Base-by-base conservation (phyloP, 148 eudicot genomes). In the Rheum nobile region DNA sequence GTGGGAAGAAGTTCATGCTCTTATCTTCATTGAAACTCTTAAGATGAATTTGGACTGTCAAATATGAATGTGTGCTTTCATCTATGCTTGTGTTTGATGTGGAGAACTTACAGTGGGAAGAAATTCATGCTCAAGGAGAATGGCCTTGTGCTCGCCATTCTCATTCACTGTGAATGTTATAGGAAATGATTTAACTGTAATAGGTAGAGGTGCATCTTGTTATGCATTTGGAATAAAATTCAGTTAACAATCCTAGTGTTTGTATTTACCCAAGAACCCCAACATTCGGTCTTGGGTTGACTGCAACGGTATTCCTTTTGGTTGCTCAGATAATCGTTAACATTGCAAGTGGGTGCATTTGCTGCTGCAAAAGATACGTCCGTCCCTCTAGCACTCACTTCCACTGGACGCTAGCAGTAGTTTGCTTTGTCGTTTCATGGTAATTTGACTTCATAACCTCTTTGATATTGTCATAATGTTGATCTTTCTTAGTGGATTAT, bases 391-490 rank as follows among this genome's bases (percentile, higher is more conserved):
- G 74, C 75, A 38, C 90, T 59, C 82, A 75, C 74, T 48, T 87
- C 67, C 81, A 78, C 71, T 86, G 94, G 89, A 80, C 88, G 8
- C 57, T 86, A 8, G 88, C 97, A 38, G 82, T 91, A 11, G 50
- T 86, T 79, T 91, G 90, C 88, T 94, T 85, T 74, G 72, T 87
- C 32, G 82, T 94, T 9, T 94, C 98, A 80, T 91, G 98, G 98
- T 94, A 93, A 80, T 77, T 71, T 31, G 2, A 32, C 39, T 34
- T 17, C 32, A 17, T 31, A 34, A 14, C 39, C 22, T 65, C 32
- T 34, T n/a, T 65, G 16, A 32, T 65, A 7, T 31, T 65, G 38
- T 31, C 70, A 14, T 34, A 34, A 34, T 32, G 41, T 65, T 32
- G 22, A 16, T 16, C 38, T 1, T 31, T 16, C 41, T 29, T 65